phyloP scores from a whole-genome alignment of 441 rosid species.

The Populus hybrid region DNA sequence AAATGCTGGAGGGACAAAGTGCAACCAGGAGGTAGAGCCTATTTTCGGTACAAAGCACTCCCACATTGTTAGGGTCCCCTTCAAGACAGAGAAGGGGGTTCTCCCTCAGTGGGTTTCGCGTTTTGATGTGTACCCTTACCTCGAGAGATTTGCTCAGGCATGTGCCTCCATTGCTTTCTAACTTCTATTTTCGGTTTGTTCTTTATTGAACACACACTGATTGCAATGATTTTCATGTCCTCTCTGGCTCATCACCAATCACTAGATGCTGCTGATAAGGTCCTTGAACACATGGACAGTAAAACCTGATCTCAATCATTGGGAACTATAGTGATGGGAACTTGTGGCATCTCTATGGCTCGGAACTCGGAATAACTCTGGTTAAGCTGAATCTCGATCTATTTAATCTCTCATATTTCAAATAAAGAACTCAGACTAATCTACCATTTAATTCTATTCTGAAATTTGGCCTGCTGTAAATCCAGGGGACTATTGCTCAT shows the following conservation, averaged over 20 bases:
- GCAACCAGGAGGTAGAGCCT: constrained; percentile 78
- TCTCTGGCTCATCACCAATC: background rate
- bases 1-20: constrained; percentile 74
- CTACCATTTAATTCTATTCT: background rate
- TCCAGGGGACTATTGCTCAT: constrained; percentile 81
- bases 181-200: background rate
- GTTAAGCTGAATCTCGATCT: constrained; percentile 22
- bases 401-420: background rate
- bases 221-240: background rate
- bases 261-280: constrained; percentile 59
- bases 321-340: constrained; percentile 96
- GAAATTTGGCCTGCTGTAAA: constrained; percentile 12
- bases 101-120: constrained; percentile 85
- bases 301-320: constrained; percentile 88
- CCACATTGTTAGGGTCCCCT: constrained; percentile 81
- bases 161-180: background rate
- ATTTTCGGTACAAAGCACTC: constrained; percentile 65
- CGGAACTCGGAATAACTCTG: constrained; percentile 69
- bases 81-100: constrained; percentile 59
- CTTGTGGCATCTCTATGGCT: constrained; percentile 90
- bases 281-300: constrained; percentile 58
- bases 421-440: background rate
- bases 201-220: background rate
- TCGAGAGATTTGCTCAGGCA: constrained; percentile 73
- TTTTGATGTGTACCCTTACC: constrained; percentile 83